Base-by-base conservation (phyloP, 345 rosid genomes). In the Theobroma cacao region DNA sequence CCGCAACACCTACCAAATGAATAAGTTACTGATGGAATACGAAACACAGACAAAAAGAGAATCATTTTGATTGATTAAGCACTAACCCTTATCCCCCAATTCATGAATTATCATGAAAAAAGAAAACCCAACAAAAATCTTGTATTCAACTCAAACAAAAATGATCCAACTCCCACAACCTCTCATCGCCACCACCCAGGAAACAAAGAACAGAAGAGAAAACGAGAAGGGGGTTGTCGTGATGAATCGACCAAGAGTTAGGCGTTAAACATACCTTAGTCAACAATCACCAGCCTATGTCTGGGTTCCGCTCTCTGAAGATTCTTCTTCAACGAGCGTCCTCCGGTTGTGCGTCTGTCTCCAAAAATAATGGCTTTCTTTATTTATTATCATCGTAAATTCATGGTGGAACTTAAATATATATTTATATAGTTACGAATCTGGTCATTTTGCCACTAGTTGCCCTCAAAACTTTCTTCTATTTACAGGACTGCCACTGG, bases 211-310 rank as follows among this genome's bases (percentile, higher is more conserved):
- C 22, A 33, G 17, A 8, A 40, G 18, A 40, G 5, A 30, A 64
- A 15, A 18, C n/a, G n/a, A n/a, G n/a, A n/a, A 41, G 24, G 43
- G 2, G 48, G 22, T 22, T 31, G 43, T 17, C 17, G 33, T 17
- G 67, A 33, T 62, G 40, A 62, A 62, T 34, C n/a, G 22, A 62
- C 8, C n/a, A n/a, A 7, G 48, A n/a, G 17, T 33, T 20, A 31
- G 61, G 43, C 1, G 22, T 60, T 17, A 1, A 67, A 30, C 77
- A 74, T 58, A 74, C 77, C 67, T 74, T 17, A 59, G 77, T 74
- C 67, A 40, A 34, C 36, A 58, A 59, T 9, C 17, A 58, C 30
- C 66, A 58, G 38, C 77, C 59, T 14, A 24, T 7, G 15, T 40
- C 24, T 38, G 47, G 5, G 5, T 10, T 5, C 8, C 8, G 5